These are phyloP conservation scores for Rhodotorula taiwanensis DNA, from an alignment of 768 basidiomycete species.

Conservation along the genomic window DNA sequence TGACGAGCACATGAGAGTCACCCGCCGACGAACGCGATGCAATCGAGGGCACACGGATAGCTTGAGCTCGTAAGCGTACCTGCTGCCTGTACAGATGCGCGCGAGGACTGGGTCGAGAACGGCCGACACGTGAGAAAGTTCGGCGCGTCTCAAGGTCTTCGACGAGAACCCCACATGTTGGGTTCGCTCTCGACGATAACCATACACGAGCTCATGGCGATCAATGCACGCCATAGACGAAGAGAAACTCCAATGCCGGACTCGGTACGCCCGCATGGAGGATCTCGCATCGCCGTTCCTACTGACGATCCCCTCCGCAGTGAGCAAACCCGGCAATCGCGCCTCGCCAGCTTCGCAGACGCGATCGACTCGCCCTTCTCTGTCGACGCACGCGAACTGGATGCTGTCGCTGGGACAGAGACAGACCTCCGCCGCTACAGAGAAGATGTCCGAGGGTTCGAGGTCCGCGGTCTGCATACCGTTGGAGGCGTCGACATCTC, in stretches of 20 bases:
- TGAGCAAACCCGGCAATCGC: not conserved
- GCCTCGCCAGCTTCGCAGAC: not conserved
- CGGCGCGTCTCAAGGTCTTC: no score
- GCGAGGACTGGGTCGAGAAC: no score
- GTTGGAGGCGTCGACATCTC: slow-evolving; percentile 42
- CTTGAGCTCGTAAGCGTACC: no score
- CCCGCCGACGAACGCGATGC: no score
- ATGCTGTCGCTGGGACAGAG: not conserved
- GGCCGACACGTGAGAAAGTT: no score
- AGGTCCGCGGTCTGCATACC: slow-evolving; percentile 20
- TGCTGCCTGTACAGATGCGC: no score
- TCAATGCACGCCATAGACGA: no score
- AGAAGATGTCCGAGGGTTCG: not conserved
- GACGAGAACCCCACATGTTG: no score
- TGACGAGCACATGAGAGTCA: no score
- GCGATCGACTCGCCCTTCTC: not conserved
- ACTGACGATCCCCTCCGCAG: not conserved
- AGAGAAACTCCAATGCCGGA: not conserved
- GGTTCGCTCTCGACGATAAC: no score
- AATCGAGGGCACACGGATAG: no score
- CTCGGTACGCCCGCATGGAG: not conserved
- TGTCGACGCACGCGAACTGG: not conserved
- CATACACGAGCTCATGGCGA: no score
- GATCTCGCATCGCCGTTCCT: rapidly evolving
- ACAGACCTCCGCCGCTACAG: not conserved